Base-by-base conservation (phyloP, 2,329 filamentous ascomycete genomes). In the Diaporthe longicolla region DNA sequence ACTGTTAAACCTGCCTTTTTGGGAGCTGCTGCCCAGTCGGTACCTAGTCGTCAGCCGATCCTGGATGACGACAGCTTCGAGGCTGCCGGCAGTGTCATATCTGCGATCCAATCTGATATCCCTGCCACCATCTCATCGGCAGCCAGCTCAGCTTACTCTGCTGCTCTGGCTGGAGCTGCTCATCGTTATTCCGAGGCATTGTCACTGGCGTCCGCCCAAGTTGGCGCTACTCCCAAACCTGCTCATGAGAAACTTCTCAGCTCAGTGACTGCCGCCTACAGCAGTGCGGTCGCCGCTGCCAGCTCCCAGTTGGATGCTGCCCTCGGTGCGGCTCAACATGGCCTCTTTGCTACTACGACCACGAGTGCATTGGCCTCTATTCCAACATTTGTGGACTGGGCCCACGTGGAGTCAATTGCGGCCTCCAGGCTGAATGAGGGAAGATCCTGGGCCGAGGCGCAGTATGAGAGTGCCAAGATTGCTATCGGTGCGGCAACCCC, bases 341-440 rank as follows among this genome's bases (percentile, higher is more conserved):
- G 84, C 1, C 76, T 88, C 0, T 87, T 89, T 75, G 87, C 86
- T n/a, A 84, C 85, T 2, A 83, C 87, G 0, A 83, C 86, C 11
- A 83, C 83, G 72, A 80, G 78, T 78, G 76, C 82, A 74, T 40
- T 79, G 50, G 77, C 78, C 75, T 80, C 83, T 43, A 83, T 80
- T 8, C 82, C 84, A 1, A 84, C 83, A 26, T 81, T 81, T 29
- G 78, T 87, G 4, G 84, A 87, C 73, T 89, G 89, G 87, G 81
- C 85, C 66, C 83, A 81, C 32, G 85, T 88, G 17, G 86, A 89
- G 69, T 91, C 93, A 0, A 89, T 95, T 76, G 94, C 94, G 0
- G 89, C 93, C 0, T 91, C 92, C 43, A 89, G 89, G 72, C 86
- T 96, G 21, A 89, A 90, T 19, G 92, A 94, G 78, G 93, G 93